A percentile compares a stretch with the other conserved stretches of the same genome.
phyloP scores from a whole-genome alignment of 176 grass and related monocot genomes.

The Bolboschoenus planiculmis region DNA sequence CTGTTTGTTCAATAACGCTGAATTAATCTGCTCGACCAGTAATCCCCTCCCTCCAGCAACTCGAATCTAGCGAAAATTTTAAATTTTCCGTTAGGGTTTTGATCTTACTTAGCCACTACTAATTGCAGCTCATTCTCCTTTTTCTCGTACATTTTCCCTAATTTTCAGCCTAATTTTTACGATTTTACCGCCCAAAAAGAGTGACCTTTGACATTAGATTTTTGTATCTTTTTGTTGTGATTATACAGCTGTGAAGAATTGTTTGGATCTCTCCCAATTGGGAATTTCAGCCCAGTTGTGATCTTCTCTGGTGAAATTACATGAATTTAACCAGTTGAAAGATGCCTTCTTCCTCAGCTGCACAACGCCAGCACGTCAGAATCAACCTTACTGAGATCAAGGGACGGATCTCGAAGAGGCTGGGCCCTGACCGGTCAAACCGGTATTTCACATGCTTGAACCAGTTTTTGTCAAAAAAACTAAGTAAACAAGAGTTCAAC shows the following conservation, averaged over 20 bases:
- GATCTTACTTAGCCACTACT: constrained; percentile 7
- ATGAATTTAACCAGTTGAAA: constrained; percentile 25
- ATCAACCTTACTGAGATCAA: constrained; percentile 75
- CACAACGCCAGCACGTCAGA: constrained; percentile 35
- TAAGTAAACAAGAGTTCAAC: constrained; percentile 78
- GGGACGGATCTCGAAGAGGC: constrained; percentile 50
- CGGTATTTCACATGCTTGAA: constrained; percentile 74
- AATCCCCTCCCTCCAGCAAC: background rate
- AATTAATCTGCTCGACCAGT: background rate
- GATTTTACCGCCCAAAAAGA: background rate
- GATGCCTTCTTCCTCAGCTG: constrained; percentile 40
- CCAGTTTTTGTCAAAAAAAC: constrained; percentile 56
- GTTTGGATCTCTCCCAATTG: constrained; percentile 23
- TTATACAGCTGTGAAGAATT: constrained; percentile 10
- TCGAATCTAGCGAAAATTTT: constrained; percentile 2
- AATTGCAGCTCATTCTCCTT: background rate
- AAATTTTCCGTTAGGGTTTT: constrained; percentile 21
- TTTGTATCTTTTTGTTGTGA: constrained; percentile 7
- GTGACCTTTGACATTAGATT: background rate
- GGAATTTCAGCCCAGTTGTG: background rate
- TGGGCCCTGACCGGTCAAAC: constrained; percentile 54
- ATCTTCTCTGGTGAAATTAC: constrained; percentile 16
- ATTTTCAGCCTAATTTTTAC: constrained; percentile 8
- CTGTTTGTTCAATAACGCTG: background rate
- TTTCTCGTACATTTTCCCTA: background rate